Percentiles rank a stretch among this genome's conserved stretches.
Evolutionary conservation across 768 basidiomycete genomes (phyloP).

Genomic region (Lentinula aciculospora): DNA sequence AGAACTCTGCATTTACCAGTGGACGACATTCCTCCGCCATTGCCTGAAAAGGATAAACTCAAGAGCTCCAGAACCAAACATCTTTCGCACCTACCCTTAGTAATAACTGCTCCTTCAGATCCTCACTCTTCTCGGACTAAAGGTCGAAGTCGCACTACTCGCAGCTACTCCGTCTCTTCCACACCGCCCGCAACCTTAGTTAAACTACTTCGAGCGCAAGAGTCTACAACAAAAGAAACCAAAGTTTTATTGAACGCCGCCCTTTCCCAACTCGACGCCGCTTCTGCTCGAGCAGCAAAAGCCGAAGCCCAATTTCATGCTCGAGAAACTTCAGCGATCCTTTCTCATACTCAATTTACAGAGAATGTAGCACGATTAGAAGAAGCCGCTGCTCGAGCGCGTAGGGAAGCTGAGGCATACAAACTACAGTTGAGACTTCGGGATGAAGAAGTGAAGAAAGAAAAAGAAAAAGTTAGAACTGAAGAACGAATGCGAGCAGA

Average conservation of each 20-base stretch:
- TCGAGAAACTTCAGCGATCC: background rate
- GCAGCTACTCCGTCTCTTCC: background rate
- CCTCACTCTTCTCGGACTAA: background rate
- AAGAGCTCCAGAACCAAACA: background rate
- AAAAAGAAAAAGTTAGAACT: slow-evolving; percentile 16
- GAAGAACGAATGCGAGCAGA: slow-evolving; percentile 26
- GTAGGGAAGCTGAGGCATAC: slow-evolving; percentile 3
- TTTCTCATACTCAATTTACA: slow-evolving; percentile 2
- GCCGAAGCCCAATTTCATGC: background rate
- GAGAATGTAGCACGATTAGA: background rate
- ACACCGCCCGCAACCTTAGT: slow-evolving; percentile 2
- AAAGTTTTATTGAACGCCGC: slow-evolving; percentile 4
- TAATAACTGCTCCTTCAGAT: background rate
- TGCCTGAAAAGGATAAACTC: background rate
- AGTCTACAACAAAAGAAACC: slow-evolving; percentile 5
- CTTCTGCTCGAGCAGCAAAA: slow-evolving; percentile 6
- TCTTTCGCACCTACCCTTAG: background rate
- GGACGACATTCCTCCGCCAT: background rate
- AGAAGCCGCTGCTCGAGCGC: background rate
- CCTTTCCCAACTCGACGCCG: slow-evolving; percentile 4
- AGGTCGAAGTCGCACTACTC: background rate
- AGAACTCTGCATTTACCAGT: background rate
- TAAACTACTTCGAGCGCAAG: slow-evolving; percentile 5
- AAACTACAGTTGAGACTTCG: slow-evolving; percentile 4
- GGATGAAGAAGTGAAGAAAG: slow-evolving; percentile 17